These are phyloP conservation scores for Deinandra increscens DNA, from an alignment of 129 eudicot species.

Conservation along the genomic window DNA sequence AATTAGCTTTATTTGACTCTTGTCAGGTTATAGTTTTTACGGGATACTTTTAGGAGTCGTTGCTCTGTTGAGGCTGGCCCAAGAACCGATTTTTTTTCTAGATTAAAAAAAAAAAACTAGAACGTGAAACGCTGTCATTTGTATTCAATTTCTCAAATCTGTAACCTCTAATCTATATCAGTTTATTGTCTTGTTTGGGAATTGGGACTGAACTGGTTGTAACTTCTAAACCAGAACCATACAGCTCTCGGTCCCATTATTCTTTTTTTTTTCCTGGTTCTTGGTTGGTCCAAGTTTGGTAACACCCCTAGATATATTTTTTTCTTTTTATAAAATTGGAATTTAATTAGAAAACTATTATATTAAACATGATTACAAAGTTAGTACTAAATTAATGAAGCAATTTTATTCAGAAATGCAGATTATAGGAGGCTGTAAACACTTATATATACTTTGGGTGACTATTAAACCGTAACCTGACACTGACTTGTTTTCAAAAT, in stretches of 20 bases:
- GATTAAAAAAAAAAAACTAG: too few species aligned
- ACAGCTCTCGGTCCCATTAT: not conserved
- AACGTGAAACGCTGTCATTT: too few species aligned
- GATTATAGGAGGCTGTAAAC: not conserved
- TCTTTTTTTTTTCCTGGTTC: not conserved
- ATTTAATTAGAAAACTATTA: not conserved
- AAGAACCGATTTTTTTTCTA: not conserved
- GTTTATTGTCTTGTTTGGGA: constrained; percentile 6
- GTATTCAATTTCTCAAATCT: not conserved
- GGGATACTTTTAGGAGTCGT: not conserved
- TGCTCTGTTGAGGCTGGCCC: not conserved
- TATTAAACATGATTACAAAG: not conserved
- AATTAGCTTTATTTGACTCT: not conserved
- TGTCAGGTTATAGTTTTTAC: not conserved
- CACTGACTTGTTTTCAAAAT: not conserved
- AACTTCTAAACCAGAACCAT: not conserved
- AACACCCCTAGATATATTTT: not conserved
- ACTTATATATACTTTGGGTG: not conserved
- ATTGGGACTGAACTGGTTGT: not conserved
- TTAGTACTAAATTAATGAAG: not conserved
- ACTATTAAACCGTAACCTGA: not conserved
- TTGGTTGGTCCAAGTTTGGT: not conserved
- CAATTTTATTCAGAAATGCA: not conserved
- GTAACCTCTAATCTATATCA: not conserved
- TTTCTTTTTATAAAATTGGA: not conserved